These are phyloP conservation scores for Blastomyces parvus DNA, from an alignment of 2,329 filamentous ascomycete genomes.

Conservation along the genomic window DNA sequence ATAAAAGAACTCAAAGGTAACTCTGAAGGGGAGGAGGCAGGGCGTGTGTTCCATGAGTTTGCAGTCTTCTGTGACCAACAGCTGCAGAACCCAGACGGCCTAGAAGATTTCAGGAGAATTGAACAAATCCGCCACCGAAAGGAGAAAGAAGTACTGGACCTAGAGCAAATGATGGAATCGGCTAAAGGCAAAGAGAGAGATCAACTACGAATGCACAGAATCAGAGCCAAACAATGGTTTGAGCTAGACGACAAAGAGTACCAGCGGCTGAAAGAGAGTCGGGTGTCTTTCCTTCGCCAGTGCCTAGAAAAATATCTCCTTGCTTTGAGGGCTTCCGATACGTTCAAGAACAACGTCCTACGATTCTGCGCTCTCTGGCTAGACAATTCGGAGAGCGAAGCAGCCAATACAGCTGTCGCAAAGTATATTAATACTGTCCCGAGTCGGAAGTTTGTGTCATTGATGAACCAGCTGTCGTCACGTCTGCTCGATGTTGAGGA, in stretches of 20 bases:
- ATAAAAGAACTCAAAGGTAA: conserved; percentile 68
- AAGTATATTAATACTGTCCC: conserved; percentile 64
- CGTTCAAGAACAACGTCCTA: conserved; percentile 79
- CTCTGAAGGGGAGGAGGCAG: conserved; percentile 61
- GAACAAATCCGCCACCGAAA: conserved; percentile 72
- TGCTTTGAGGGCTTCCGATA: conserved; percentile 73
- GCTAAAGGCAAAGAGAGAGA: conserved; percentile 45
- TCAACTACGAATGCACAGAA: conserved; percentile 51
- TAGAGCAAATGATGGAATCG: conserved; percentile 51
- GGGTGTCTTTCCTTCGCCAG: conserved; percentile 74
- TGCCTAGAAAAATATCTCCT: conserved; percentile 90
- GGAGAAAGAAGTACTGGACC: conserved; percentile 65
- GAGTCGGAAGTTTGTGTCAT: conserved; percentile 78
- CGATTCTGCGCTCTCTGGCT: conserved; percentile 93
- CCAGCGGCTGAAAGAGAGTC: conserved; percentile 62
- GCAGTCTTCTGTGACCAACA: conserved; percentile 93
- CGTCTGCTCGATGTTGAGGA: conserved; percentile 62
- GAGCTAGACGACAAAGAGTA: conserved; percentile 85
- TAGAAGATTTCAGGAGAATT: conserved; percentile 76
- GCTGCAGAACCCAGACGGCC: conserved; percentile 71
- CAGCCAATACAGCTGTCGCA: conserved; percentile 67
- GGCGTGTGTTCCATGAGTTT: conserved; percentile 88
- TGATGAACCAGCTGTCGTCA: conserved; percentile 97
- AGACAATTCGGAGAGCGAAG: conserved; percentile 65
- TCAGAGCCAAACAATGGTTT: conserved; percentile 76